phyloP scores from a whole-genome alignment of 805 yeast species.

The Cyberlindnera mississippiensis region DNA sequence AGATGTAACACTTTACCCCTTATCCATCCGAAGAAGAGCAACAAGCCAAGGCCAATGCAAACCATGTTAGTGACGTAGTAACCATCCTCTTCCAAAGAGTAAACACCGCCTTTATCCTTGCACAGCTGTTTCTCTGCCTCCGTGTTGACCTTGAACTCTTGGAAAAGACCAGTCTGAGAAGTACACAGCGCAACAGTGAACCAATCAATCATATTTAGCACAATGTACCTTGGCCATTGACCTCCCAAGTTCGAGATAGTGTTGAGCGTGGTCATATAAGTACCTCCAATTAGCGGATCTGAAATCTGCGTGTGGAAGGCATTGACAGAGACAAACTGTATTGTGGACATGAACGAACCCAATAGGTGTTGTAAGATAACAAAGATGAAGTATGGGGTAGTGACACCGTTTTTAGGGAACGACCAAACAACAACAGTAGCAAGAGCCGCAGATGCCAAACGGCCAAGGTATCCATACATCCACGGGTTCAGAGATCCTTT shows the following conservation, averaged over 20 bases:
- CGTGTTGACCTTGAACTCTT: conserved; percentile 18
- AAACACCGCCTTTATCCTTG: conserved; percentile 48
- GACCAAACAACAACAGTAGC: conserved; percentile 70
- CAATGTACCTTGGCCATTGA: conserved; percentile 91
- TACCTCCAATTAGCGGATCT: conserved; percentile 94
- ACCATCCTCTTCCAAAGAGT: conserved; percentile 65
- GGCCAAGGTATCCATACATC: conserved; percentile 82
- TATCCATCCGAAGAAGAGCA: conserved; percentile 63
- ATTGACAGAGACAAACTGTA: conserved; percentile 90
- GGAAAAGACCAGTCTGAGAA: conserved; percentile 25
- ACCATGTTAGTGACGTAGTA: conserved; percentile 73
- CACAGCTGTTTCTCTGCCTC: conserved; percentile 48
- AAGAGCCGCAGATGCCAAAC: conserved; percentile 67
- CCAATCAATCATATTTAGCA: conserved; percentile 74
- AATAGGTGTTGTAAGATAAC: conserved; percentile 80
- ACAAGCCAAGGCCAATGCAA: conserved; percentile 65
- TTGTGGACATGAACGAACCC: conserved; percentile 89
- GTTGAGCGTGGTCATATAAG: conserved; percentile 94
- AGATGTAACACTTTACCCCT: conserved; percentile 55
- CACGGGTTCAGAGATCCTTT: conserved; percentile 77
- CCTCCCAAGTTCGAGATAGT: conserved; percentile 94
- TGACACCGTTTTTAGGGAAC: conserved; percentile 61
- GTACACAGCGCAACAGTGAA: conserved; percentile 66
- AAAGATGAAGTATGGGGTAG: conserved; percentile 53
- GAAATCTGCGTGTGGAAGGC: conserved; percentile 96